Base-by-base conservation (phyloP, 495 filamentous ascomycete genomes). In the Tuber borchii region DNA sequence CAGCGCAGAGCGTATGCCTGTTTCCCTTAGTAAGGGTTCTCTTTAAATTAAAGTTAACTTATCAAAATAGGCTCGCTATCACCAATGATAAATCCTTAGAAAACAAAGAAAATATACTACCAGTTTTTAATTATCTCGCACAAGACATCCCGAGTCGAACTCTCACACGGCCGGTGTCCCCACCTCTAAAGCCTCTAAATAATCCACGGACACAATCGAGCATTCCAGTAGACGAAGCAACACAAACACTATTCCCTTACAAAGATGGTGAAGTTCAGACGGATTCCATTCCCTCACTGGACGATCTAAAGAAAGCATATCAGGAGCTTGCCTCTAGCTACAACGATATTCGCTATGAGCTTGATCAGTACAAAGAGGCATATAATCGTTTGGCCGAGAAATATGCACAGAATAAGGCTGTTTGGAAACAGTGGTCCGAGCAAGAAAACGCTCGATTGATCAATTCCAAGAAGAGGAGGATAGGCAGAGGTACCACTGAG, bases 351-450 rank as follows among this genome's bases (percentile, higher is more conserved):
- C 81, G 71, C 20, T 69, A 76, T 48, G 74, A 76, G 34, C 45
- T 73, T 42, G 76, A 77, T 14, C 77, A 61, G 26, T 79, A 78
- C 40, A 79, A 80, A 70, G 75, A 81, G 22, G 83, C 83, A 22
- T 81, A 83, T 14, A 74, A 51, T 34, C 72, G 73, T 26, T 74
- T 83, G 7, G 69, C 75, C 45, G 74, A 76, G 44, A 83, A 80
- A 31, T 79, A 84, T 68, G 71, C 75, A 31, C 70, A 79, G 71
- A 76, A 79, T 40, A 83, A 84, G 70, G 76, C 77, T 17, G 76
- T 76, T 19, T 81, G 75, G 75, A 76, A 77, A 51, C 74, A 78
- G 40, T 83, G 82, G 82, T 74, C 75, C 31, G 76, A 76, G 51
- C 61, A 74, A 43, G 75, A 75, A 43, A 74, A 75, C 22, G 70